Conservation (phyloP, 2,329 filamentous ascomycete genomes). For the Fusarium sp. region DNA sequence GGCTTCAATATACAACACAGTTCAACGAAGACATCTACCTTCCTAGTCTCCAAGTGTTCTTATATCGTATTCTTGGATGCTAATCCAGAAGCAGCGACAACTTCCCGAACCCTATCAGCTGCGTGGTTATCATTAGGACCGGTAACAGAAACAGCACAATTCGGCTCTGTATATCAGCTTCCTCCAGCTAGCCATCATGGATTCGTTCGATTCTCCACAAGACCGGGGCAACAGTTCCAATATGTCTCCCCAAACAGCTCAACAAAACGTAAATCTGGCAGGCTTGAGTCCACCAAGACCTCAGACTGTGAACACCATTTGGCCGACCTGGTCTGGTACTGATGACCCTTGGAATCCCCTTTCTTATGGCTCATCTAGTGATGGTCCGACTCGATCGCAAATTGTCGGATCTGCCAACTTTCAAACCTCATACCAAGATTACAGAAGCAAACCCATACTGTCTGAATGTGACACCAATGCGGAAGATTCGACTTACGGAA, state of each 20-base stretch:
- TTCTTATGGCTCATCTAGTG: conserved; percentile 38
- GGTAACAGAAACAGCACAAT: conserved; percentile 2
- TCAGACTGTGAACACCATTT: conserved; percentile 15
- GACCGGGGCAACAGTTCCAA: conserved; percentile 3
- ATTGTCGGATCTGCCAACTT: conserved; percentile 30
- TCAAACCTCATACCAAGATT: conserved; percentile 39
- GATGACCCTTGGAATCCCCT: conserved; percentile 60
- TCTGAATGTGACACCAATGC: conserved; percentile 56
- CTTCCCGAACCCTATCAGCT: not conserved
- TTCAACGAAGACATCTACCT: not conserved
- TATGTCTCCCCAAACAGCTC: conserved; percentile 10
- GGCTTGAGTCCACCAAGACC: conserved; percentile 14
- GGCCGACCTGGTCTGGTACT: conserved; percentile 41
- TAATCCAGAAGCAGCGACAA: conserved; percentile 8
- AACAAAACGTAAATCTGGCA: conserved; percentile 21
- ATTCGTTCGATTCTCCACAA: conserved; percentile 19
- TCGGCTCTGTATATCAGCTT: not conserved
- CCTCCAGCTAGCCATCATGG: conserved; percentile 10
- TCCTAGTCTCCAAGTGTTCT: not conserved
- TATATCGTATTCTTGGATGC: not conserved
- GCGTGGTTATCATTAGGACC: not conserved
- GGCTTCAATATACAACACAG: not conserved
- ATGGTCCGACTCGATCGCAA: conserved; percentile 45
- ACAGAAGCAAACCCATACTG: conserved; percentile 45
- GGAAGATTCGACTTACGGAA: conserved; percentile 62